Evolutionary conservation across 139 green algal species (phyloP), one percentile per base, ranked within the genome.

Genomic region (Closterium sp.): DNA sequence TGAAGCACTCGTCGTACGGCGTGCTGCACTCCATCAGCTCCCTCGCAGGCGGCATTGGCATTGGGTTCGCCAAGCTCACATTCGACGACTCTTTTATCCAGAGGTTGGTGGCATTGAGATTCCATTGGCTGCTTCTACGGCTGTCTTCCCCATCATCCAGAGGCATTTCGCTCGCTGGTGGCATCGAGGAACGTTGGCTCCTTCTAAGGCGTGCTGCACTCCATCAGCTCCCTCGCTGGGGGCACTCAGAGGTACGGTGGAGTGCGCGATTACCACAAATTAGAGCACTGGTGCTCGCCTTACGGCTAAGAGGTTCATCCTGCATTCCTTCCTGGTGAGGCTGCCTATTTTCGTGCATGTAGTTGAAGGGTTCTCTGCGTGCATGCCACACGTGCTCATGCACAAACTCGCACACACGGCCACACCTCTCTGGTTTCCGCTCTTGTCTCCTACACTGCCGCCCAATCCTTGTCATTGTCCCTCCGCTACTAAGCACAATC

Each of bases 11-110:
- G 28, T 88, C 90, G 30, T 96, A 92, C 89, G 95, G 95, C 31
- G 87, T 96, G 76, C 92, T 96, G 30, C 91, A 94, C 84, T 94
- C 93, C 43, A 69, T 96, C 16, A 89, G 33, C 76, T 91, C 95
- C 87, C 90, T 96, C 38, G 91, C 89, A 4, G 95, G 94, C 30
- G 91, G 91, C 21, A 35, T 96, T 16, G 81, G 90, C 88, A 96
- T 95, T 85, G 94, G 93, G 0, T 76, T 96, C 25, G 95, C 95
- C 2, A 34, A 91, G 85, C 88, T 96, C 81, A 94, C 91, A 9
- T 89, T 96, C 81, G 95, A 96, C 92, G 90, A 96, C 88, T 83
- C 95, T 33, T 97, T 94, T 92, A 91, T 96, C 30, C 91, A 93
- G 43, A 93, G 95, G 36, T 95, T 16, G n/a, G 84, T 34, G 12